These are phyloP conservation scores for Mycena chlorophos DNA, from an alignment of 768 basidiomycete species.

Conservation along the genomic window DNA sequence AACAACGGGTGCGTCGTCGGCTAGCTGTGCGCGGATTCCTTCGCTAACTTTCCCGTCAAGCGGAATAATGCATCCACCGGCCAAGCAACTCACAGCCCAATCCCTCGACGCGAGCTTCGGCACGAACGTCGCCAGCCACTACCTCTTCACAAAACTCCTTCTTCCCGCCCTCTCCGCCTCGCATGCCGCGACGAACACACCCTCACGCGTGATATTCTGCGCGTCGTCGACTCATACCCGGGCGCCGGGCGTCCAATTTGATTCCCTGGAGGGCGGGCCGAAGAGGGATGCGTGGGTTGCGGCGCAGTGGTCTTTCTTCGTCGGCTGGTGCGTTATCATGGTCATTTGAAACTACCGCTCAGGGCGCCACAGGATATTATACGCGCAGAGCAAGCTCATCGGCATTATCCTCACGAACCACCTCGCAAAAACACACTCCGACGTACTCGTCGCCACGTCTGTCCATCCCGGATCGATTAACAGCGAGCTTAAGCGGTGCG, in stretches of 20 bases:
- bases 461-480: slow-evolving; percentile 30
- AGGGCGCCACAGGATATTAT: not conserved
- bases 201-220: slow-evolving; percentile 30
- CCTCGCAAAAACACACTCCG: slow-evolving; percentile 28
- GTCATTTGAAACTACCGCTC: not conserved
- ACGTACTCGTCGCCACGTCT: slow-evolving; percentile 29
- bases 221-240: slow-evolving; percentile 8
- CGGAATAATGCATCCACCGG: slow-evolving; percentile 27
- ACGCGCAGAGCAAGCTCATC: slow-evolving; percentile 22
- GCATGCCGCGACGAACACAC: slow-evolving; percentile 14
- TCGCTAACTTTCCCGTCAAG: slow-evolving; percentile 1
- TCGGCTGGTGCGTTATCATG: not conserved
- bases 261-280: slow-evolving; percentile 9
- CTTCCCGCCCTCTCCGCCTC: slow-evolving; percentile 24
- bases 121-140: slow-evolving; percentile 19
- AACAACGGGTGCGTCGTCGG: slow-evolving; percentile 26
- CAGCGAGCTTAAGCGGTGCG: slow-evolving; percentile 21
- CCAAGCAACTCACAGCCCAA: slow-evolving; percentile 23
- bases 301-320: not conserved
- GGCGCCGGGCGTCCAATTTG: slow-evolving; percentile 1
- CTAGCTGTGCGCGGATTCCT: not conserved
- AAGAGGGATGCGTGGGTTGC: slow-evolving; percentile 14
- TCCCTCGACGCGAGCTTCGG: slow-evolving; percentile 23
- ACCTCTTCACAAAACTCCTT: slow-evolving; percentile 14
- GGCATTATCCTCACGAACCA: slow-evolving; percentile 31